Evolutionary conservation across 345 rosid species (phyloP).

Genomic region (Camelina sativa): DNA sequence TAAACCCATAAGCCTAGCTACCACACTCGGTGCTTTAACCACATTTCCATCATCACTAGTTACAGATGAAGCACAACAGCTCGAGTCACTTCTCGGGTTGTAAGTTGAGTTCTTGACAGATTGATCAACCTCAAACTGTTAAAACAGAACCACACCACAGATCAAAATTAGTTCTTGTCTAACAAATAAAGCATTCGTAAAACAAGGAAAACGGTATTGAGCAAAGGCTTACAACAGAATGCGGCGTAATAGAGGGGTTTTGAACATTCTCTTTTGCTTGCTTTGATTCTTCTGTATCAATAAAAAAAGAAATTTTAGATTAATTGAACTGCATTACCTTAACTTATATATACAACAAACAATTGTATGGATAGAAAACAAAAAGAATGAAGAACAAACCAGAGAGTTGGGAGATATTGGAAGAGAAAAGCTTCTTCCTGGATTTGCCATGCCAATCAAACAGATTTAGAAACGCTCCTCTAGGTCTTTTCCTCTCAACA

Average conservation of each 20-base stretch:
- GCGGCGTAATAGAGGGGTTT: constrained; percentile 16
- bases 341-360: neutral
- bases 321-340: neutral
- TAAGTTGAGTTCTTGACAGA: constrained; percentile 51
- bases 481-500: constrained; percentile 63
- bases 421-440: constrained; percentile 86
- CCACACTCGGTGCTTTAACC: constrained; percentile 81
- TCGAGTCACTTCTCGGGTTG: constrained; percentile 67
- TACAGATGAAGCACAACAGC: constrained; percentile 92
- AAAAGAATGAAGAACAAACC: constrained; percentile 51
- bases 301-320: constrained; percentile 9
- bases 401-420: constrained; percentile 42
- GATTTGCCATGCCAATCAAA: constrained; percentile 98
- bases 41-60: constrained; percentile 89
- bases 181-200: neutral
- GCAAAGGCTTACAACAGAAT: constrained; percentile 37
- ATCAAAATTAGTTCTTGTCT: constrained; percentile 37
- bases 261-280: constrained; percentile 44
- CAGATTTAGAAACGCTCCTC: constrained; percentile 71
- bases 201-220: neutral
- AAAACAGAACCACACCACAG: constrained; percentile 21
- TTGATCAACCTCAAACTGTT: constrained; percentile 82
- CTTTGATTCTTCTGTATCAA: constrained; percentile 36
- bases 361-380: neutral
- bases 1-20: constrained; percentile 98